Conservation (phyloP, 1,139 yeast species). For the Blastobotrys aristatus region DNA sequence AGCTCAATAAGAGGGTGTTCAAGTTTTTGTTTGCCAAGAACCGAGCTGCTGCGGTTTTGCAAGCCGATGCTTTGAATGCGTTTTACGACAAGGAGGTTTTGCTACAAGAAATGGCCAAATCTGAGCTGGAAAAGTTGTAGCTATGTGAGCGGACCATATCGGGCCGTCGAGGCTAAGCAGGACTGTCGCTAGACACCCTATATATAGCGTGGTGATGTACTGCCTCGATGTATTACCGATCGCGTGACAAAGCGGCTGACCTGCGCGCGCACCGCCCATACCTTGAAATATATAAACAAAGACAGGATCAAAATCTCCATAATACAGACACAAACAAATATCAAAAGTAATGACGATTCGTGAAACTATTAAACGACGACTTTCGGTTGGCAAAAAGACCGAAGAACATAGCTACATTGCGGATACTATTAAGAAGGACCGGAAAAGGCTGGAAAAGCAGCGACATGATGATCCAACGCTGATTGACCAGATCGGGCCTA, state of each 20-base stretch:
- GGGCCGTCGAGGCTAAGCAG: no score
- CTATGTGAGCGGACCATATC: neutral
- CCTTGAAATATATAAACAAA: no score
- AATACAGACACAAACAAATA: no score
- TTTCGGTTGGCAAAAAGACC: neutral
- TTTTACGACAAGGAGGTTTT: constrained; percentile 3
- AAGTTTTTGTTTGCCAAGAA: neutral
- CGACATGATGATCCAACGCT: neutral
- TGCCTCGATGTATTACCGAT: no score
- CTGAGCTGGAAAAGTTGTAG: neutral
- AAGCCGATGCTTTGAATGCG: constrained; percentile 7
- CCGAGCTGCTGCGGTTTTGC: neutral
- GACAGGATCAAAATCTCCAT: no score
- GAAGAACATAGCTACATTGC: neutral
- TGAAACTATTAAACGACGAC: neutral
- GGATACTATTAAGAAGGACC: neutral
- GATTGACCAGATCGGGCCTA: neutral
- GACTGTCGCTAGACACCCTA: neutral
- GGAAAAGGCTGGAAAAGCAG: neutral
- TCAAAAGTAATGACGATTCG: no score
- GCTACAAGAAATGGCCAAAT: constrained; percentile 1
- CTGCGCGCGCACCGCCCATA: no score
- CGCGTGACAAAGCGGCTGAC: no score
- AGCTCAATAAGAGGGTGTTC: constrained; percentile 1
- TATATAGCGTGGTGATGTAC: no score